Conservation (phyloP, 331 rosid genomes). For the Telfairia occidentalis region DNA sequence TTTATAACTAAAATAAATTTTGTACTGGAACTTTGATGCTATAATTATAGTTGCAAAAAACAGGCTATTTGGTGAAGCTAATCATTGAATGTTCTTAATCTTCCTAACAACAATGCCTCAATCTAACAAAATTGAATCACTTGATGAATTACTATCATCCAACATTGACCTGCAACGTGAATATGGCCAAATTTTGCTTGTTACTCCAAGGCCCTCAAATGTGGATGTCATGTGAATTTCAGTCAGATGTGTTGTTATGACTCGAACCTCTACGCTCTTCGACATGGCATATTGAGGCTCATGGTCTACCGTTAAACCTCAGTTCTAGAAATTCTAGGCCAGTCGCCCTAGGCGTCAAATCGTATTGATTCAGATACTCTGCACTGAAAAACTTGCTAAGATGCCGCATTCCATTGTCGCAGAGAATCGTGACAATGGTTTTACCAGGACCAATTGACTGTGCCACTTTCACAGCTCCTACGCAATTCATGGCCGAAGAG, state of each 20-base stretch:
- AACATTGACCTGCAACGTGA: not conserved
- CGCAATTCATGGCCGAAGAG: constrained; percentile 91
- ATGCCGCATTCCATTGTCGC: constrained; percentile 93
- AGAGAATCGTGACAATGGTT: constrained; percentile 83
- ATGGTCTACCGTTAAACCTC: constrained; percentile 23
- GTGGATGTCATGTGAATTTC: not conserved
- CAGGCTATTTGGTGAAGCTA: constrained; percentile 4
- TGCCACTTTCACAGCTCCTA: constrained; percentile 82
- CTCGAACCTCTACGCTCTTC: not conserved
- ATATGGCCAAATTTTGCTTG: not conserved
- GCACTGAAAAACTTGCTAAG: constrained; percentile 64
- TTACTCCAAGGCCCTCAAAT: not conserved
- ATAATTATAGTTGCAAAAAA: not conserved
- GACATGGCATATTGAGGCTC: not conserved
- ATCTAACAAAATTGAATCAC: not conserved
- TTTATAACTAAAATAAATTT: not conserved
- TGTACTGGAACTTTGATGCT: not conserved
- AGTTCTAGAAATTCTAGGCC: constrained; percentile 61
- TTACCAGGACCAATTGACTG: constrained; percentile 77
- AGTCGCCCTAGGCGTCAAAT: constrained; percentile 61
- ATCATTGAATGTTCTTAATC: not conserved
- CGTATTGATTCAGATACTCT: constrained; percentile 51
- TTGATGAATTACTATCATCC: not conserved
- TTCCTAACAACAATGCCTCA: not conserved
- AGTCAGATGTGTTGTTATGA: not conserved